These are phyloP conservation scores for Leptodermis oblonga DNA, from an alignment of 257 asterid genomes.

Conservation along the genomic window DNA sequence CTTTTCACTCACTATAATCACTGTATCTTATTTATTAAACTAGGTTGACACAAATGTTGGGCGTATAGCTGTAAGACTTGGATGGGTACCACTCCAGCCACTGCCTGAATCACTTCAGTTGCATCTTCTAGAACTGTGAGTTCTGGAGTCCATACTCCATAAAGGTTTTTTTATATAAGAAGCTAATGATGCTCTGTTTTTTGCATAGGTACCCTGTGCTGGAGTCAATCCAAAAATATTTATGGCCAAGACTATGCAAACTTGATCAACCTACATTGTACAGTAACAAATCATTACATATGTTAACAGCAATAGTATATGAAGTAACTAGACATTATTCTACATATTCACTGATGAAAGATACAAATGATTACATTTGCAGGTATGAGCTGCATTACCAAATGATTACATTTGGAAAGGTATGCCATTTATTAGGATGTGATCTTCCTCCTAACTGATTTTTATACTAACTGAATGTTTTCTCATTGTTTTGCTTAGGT, in stretches of 20 bases:
- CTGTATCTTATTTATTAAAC: slow-evolving; percentile 22
- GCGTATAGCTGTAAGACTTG: slow-evolving; percentile 96
- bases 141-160: slow-evolving; percentile 14
- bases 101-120: slow-evolving; percentile 95
- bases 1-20: slow-evolving; percentile 7
- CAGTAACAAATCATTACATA: slow-evolving; percentile 5
- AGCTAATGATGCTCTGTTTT: slow-evolving; percentile 12
- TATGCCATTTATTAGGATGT: slow-evolving; percentile 20
- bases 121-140: slow-evolving; percentile 94
- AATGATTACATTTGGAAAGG: slow-evolving; percentile 60
- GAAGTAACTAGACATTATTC: background rate
- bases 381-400: slow-evolving; percentile 56
- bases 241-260: slow-evolving; percentile 64
- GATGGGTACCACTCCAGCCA: slow-evolving; percentile 99
- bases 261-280: slow-evolving; percentile 54
- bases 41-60: slow-evolving; percentile 98
- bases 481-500: slow-evolving; percentile 27
- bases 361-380: slow-evolving; percentile 14
- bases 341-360: slow-evolving; percentile 10
- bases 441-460: background rate
- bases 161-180: background rate
- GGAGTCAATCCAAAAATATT: slow-evolving; percentile 47
- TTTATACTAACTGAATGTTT: background rate
- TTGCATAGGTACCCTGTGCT: slow-evolving; percentile 45
- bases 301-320: background rate